Evolutionary conservation across 306 rosid species (phyloP).

Genomic region (Vicia villosa): DNA sequence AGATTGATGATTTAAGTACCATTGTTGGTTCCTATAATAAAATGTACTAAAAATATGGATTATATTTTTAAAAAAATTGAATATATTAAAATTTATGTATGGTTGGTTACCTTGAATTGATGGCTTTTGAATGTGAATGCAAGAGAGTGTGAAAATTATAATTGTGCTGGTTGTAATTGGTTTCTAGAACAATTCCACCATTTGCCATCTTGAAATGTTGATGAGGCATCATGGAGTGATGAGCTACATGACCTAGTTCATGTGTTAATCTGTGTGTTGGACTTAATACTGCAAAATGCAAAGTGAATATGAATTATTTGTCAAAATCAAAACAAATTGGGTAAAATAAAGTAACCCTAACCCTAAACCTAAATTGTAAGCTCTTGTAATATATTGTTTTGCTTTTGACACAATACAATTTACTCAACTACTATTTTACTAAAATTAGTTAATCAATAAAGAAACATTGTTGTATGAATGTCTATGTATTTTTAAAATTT

Average conservation of each 20-base stretch:
- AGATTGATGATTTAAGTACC: constrained; percentile 40
- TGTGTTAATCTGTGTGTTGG: constrained; percentile 36
- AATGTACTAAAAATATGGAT: background rate
- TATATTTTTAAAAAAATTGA: background rate
- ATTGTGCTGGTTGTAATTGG: constrained; percentile 29
- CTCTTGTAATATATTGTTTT: background rate
- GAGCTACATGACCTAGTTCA: constrained; percentile 26
- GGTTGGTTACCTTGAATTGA: constrained; percentile 44
- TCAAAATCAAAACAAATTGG: constrained; percentile 2
- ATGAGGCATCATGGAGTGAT: constrained; percentile 39
- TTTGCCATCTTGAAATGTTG: constrained; percentile 59
- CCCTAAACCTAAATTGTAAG: background rate
- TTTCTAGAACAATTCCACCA: constrained; percentile 55
- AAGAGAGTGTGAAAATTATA: constrained; percentile 37
- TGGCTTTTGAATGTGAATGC: constrained; percentile 38
- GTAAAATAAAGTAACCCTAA: constrained; percentile 18
- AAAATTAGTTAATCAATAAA: background rate
- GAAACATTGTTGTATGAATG: too few species aligned
- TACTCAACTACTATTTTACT: background rate
- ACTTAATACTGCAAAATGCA: constrained; percentile 41
- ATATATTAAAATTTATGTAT: background rate
- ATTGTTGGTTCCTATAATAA: constrained; percentile 44
- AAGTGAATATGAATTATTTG: background rate
- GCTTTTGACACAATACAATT: background rate
- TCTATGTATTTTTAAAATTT: too few species aligned